Evolutionary conservation across 805 yeast genomes (phyloP).

Genomic region (Yarrowia deformans): DNA sequence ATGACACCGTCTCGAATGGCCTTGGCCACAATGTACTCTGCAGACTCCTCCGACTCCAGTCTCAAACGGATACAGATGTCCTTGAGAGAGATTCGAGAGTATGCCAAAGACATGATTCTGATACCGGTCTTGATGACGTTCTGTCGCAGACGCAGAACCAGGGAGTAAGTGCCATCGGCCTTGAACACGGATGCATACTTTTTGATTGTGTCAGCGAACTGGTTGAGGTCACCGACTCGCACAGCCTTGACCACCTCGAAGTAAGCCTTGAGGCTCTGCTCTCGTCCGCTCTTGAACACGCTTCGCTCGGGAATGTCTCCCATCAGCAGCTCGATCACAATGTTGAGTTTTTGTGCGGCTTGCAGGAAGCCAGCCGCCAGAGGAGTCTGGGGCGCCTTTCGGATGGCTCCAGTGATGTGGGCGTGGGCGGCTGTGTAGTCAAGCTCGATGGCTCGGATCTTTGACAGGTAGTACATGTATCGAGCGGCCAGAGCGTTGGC

Average conservation of each 20-base stretch:
- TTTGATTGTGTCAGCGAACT: constrained; percentile 74
- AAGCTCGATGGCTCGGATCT: constrained; percentile 87
- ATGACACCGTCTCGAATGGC: constrained; percentile 97
- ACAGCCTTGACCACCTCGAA: constrained; percentile 90
- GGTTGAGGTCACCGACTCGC: constrained; percentile 84
- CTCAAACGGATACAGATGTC: constrained; percentile 93
- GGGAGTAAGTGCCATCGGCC: constrained; percentile 79
- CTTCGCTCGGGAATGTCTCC: constrained; percentile 96
- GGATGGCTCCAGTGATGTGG: constrained; percentile 88
- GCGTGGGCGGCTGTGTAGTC: constrained; percentile 92
- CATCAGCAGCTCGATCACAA: constrained; percentile 88
- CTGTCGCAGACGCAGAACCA: constrained; percentile 89
- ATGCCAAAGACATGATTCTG: constrained; percentile 87
- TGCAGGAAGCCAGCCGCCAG: constrained; percentile 87
- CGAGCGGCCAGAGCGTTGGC: constrained; percentile 91
- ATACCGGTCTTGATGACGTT: constrained; percentile 98
- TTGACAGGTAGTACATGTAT: constrained; percentile 89
- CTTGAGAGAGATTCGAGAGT: constrained; percentile 86
- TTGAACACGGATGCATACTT: constrained; percentile 68
- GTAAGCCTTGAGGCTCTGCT: constrained; percentile 75
- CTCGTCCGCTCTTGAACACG: constrained; percentile 67
- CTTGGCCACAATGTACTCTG: constrained; percentile 95
- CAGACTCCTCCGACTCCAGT: constrained; percentile 91
- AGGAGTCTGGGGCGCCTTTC: constrained; percentile 93
- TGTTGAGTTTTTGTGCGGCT: constrained; percentile 84